Evolutionary conservation across 306 rosid genomes (phyloP).

Genomic region (Prunus davidiana): DNA sequence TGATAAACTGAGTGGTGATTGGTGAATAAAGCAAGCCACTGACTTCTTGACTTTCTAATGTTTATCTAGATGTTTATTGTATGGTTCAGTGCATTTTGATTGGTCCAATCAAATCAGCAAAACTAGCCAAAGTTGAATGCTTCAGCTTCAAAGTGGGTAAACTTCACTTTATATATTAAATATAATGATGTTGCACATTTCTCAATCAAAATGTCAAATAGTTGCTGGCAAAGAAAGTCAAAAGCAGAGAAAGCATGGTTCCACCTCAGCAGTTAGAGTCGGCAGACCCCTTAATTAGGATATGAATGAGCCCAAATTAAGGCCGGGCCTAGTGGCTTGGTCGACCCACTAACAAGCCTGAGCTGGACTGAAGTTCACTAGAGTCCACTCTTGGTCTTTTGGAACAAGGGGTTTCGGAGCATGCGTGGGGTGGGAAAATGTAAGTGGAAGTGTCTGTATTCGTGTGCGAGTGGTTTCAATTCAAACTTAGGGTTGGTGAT

Average conservation of each 20-base stretch:
- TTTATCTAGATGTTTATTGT: not conserved
- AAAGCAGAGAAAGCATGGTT: not conserved
- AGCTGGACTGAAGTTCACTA: not conserved
- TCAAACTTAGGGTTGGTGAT: not conserved
- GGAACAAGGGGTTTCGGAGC: too few relatives aligned
- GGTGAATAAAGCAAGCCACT: constrained; percentile 7
- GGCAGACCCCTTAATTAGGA: not conserved
- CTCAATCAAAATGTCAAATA: not conserved
- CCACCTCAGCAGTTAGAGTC: not conserved
- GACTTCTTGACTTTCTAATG: not conserved
- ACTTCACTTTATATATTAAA: not conserved
- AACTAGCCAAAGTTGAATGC: not conserved
- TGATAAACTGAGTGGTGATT: not conserved
- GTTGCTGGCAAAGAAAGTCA: not conserved
- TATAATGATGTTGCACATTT: not conserved
- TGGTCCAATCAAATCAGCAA: not conserved
- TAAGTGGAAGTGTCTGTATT: too few relatives aligned
- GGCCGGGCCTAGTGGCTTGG: not conserved
- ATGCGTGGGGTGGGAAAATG: too few relatives aligned
- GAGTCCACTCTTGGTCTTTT: not conserved
- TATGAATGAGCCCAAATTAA: not conserved
- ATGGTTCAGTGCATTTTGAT: not conserved
- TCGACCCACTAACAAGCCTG: not conserved
- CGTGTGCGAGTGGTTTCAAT: too few relatives aligned
- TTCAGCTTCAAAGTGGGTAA: not conserved